Base-by-base conservation (phyloP, 495 filamentous ascomycete genomes). In the Penicillium paradoxum region DNA sequence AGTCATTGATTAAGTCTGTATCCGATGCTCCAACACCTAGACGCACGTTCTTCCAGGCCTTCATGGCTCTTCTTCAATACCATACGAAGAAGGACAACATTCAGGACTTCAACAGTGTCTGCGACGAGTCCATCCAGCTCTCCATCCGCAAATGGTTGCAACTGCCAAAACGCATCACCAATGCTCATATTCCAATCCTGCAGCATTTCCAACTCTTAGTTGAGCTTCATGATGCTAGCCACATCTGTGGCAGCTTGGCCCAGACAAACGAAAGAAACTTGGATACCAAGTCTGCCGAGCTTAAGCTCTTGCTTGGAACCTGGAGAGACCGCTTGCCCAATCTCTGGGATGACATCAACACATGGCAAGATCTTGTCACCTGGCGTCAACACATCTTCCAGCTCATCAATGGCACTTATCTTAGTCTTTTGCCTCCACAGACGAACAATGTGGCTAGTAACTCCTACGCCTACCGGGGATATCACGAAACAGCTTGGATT, bases 311-410 rank as follows among this genome's bases (percentile, higher is more conserved):
- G 7, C 82, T 99, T 7, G 88, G 88, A 29, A 93, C 92, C 9
- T 99, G 95, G 95, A 82, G 95, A 47, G 95, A 99, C 64, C 81
- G 95, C 18, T 73, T 99, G 41, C 95, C 95, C 2, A 99, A 99
- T 60, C 85, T 95, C 8, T 99, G 95, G 95, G 95, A 99, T 60
- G 95, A 99, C 64, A 99, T 99, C 71, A 95, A 95, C 59, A 88
- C 91, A 19, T 99, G 95, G 95, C 92, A 97, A 64, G 95, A 97
- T 63, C 78, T 99, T 18, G 93, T 99, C 17, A 97, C 95, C 2
- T 99, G 95, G 95, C 83, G 95, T 58, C 95, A 97, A 66, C 95
- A 99, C 69, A 95, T 99, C 56, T 99, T 99, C 75, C 86, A 91
- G 45, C 82, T 97, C 11, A 99, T 99, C 72, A 99, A 99, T 64